Evolutionary conservation across 2,329 filamentous ascomycete species (phyloP), one percentile per base, ranked within the genome.

Genomic region (Didymella pinodella): DNA sequence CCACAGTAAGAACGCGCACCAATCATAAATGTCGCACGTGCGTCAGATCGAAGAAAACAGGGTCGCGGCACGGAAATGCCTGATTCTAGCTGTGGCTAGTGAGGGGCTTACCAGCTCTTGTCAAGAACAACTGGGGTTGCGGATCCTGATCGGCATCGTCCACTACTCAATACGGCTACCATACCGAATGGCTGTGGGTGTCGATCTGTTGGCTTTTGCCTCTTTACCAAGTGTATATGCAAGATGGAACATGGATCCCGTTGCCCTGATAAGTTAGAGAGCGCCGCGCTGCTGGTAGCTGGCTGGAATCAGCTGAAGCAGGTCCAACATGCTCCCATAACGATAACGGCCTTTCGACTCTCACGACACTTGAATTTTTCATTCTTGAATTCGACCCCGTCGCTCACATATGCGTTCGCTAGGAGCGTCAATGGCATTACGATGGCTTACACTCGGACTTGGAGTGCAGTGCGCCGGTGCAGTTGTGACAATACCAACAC

Each of bases 1-100:
- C 57, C 57, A 59, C 57, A 51, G 12, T 7, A 11, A 16, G 12
- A 22, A 2, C 12, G 29, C 26, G 34, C 32, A 47, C 57, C 57
- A 59, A 59, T 55, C 22, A 38, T 22, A 54, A 18, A 12, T 29
- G 18, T 8, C 28, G 47, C 56, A 54, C 48, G 52, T 60, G 48
- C 57, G 48, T 43, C 43, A 38, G 22, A 22, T 50, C 31, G 47
- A 47, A 36, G 10, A 25, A 50, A 60, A 56, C 48, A 49, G 52
- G 53, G 36, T 49, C 31, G 22, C 57, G 51, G 47, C 50, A 59
- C 56, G 46, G 51, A 53, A 65, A 57, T 61, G 57, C 50, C 56
- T 67, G 68, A 47, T 34, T 59, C 47, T 22, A 61, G 40, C 55
- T 70, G 68, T 73, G 70, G 71, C 71, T 74, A 63, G 66, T 68